Percentiles rank a stretch among this genome's conserved stretches.
phyloP scores from a whole-genome alignment of 2,329 filamentous ascomycete species.

The Arthrobotrys entomopaga region DNA sequence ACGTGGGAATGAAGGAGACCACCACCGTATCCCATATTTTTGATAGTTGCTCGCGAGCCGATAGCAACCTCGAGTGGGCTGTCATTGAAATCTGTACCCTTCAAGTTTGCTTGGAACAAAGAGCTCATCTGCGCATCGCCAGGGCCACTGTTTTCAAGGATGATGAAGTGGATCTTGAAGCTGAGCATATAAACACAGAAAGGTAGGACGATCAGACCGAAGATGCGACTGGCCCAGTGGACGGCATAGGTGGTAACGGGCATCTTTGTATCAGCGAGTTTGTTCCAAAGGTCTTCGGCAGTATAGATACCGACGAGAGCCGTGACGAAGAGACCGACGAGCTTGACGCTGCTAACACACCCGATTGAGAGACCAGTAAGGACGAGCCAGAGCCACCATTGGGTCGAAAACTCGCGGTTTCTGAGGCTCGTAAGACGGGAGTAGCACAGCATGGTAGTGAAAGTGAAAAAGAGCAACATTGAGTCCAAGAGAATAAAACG shows the following conservation, averaged over 20 bases:
- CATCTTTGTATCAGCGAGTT: constrained; percentile 95
- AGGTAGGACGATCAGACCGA: constrained; percentile 88
- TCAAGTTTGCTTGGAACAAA: constrained; percentile 95
- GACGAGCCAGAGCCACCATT: constrained; percentile 96
- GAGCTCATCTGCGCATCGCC: constrained; percentile 99
- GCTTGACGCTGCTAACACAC: constrained; percentile 98
- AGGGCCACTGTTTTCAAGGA: constrained; percentile 91
- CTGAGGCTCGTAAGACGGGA: constrained; percentile 92
- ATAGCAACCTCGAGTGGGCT: constrained; percentile 91
- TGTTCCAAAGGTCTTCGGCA: constrained; percentile 95
- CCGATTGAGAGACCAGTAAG: constrained; percentile 95
- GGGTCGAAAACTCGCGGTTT: constrained; percentile 82
- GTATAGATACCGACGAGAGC: constrained; percentile 96
- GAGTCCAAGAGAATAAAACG: constrained; percentile 98
- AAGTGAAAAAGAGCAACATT: constrained; percentile 98
- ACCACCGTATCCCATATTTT: constrained; percentile 99
- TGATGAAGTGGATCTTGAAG: constrained; percentile 92
- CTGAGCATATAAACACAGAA: constrained; percentile 93
- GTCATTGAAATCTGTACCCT: constrained; percentile 90
- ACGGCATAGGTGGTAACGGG: constrained; percentile 78
- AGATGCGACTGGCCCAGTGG: constrained; percentile 81
- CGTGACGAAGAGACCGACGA: constrained; percentile 95
- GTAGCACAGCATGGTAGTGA: constrained; percentile 96
- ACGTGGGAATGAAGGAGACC: constrained; percentile 96
- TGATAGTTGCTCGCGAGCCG: constrained; percentile 89